These are phyloP conservation scores for Cadophora sp. DNA, from an alignment of 2,329 filamentous ascomycete species.

Conservation along the genomic window DNA sequence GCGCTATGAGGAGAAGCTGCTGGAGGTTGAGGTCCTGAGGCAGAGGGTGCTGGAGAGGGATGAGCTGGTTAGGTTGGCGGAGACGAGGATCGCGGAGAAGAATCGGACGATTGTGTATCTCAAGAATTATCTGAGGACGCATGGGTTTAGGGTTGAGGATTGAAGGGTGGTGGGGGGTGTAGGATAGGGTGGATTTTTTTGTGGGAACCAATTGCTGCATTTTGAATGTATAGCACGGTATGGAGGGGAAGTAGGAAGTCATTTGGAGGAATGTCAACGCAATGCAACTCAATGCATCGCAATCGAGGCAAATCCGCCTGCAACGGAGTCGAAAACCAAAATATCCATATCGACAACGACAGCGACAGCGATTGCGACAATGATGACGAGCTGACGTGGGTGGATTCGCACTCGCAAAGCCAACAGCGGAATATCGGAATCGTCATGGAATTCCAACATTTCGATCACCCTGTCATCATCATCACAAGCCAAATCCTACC, in stretches of 20 bases:
- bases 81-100: conserved; percentile 33
- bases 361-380: neutral
- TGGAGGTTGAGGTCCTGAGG: conserved; percentile 35
- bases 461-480: neutral
- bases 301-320: conserved; percentile 1
- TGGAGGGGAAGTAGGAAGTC: neutral
- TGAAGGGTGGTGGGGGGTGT: conserved; percentile 18
- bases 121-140: conserved; percentile 29
- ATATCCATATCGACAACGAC: neutral
- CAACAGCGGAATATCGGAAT: neutral
- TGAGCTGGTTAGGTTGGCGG: conserved; percentile 26
- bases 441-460: neutral
- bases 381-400: neutral
- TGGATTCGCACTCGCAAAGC: neutral
- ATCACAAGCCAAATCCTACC: neutral
- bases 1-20: conserved; percentile 37
- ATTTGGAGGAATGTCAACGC: neutral
- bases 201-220: neutral
- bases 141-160: conserved; percentile 34
- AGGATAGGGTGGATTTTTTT: neutral
- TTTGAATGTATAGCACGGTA: neutral
- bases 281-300: neutral
- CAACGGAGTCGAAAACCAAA: neutral
- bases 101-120: conserved; percentile 33
- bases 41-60: conserved; percentile 31